Conservation (phyloP, 148 eudicot genomes). For the Arbutus unedo region DNA sequence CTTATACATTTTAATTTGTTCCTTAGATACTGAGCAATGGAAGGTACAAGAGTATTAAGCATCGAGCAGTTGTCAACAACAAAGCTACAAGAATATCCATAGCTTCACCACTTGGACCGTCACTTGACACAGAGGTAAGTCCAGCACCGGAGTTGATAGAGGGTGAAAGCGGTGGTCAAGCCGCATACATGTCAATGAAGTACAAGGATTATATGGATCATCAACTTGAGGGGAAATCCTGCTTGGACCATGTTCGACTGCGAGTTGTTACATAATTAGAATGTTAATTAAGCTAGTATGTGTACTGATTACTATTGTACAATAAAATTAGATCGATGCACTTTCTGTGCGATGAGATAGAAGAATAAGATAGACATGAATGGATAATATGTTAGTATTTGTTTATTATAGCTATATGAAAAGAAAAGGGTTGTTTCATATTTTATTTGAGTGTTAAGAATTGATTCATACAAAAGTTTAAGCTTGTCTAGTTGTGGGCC, state of each 20-base stretch:
- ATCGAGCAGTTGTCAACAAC: conserved; percentile 36
- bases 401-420: too few species aligned
- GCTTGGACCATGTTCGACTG: conserved; percentile 16
- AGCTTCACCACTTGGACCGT: conserved; percentile 27
- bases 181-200: conserved; percentile 22
- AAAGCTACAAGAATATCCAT: conserved; percentile 31
- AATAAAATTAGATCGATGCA: not conserved
- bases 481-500: too few species aligned
- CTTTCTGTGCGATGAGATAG: too few species aligned
- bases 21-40: conserved; percentile 41
- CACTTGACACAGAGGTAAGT: conserved; percentile 25
- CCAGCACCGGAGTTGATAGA: conserved; percentile 22
- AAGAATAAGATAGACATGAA: too few species aligned
- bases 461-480: too few species aligned
- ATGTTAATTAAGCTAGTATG: not conserved
- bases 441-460: too few species aligned
- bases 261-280: not conserved
- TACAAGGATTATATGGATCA: conserved; percentile 23
- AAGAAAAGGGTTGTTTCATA: too few species aligned
- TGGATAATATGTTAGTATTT: too few species aligned
- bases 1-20: not conserved
- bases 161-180: not conserved
- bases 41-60: conserved; percentile 33
- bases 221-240: conserved; percentile 18
- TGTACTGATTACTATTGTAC: too few species aligned